Conservation (phyloP, 2,329 filamentous ascomycete genomes). For the Claviceps pazoutovae region DNA sequence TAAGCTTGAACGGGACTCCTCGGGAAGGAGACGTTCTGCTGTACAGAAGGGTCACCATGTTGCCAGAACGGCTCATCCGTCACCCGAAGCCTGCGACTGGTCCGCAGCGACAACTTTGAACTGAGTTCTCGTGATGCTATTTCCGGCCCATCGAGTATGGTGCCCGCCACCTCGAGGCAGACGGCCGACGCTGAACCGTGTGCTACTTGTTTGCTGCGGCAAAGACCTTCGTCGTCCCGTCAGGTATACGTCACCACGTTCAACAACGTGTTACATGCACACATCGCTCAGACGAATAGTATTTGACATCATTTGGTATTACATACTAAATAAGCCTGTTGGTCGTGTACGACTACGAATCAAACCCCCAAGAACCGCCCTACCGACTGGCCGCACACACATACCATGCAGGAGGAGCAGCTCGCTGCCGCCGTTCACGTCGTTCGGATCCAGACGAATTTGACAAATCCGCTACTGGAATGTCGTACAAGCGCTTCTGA, state of each 20-base stretch:
- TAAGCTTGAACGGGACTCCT: constrained; percentile 4
- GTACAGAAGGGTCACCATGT: too few relatives aligned
- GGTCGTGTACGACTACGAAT: neutral
- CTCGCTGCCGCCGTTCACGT: neutral
- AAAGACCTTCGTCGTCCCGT: neutral
- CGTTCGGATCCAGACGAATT: neutral
- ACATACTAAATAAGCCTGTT: neutral
- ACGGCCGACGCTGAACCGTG: neutral
- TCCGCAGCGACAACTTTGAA: too few relatives aligned
- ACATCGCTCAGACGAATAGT: neutral
- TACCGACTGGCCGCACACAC: neutral
- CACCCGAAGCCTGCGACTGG: too few relatives aligned
- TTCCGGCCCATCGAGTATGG: neutral
- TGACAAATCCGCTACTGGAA: neutral
- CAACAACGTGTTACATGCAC: neutral
- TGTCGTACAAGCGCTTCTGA: neutral
- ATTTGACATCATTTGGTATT: too few relatives aligned
- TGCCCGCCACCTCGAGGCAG: neutral
- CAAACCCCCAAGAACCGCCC: neutral
- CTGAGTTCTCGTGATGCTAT: neutral
- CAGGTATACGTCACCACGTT: constrained; percentile 1
- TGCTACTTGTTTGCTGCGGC: neutral
- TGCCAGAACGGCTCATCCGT: too few relatives aligned
- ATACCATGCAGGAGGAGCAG: neutral
- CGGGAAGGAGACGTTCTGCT: neutral